A percentile compares a stretch with the other conserved stretches of the same genome.
Conservation (phyloP, 495 filamentous ascomycete species). For the Penicillium soppii region DNA sequence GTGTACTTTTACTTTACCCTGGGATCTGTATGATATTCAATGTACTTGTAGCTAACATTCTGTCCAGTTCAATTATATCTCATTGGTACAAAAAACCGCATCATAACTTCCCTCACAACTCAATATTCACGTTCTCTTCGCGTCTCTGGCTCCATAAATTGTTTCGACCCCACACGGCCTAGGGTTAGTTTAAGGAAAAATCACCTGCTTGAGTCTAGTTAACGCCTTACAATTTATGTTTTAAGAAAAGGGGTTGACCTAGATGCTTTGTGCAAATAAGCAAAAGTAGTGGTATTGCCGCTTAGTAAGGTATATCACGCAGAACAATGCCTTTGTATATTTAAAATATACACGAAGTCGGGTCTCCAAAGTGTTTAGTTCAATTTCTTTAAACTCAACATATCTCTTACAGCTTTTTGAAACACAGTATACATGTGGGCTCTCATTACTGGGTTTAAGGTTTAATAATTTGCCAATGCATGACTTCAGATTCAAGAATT, state of each 20-base stretch:
- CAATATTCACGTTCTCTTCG: background rate
- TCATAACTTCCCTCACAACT: too few relatives aligned
- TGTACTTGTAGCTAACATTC: too few relatives aligned
- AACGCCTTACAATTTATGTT: too few relatives aligned
- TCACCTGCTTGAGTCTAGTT: background rate
- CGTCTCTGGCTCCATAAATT: conserved; percentile 4
- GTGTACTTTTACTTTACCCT: background rate
- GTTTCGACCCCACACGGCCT: conserved; percentile 1
- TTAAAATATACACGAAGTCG: too few relatives aligned
- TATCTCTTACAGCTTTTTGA: too few relatives aligned
- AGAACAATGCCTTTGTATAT: background rate
- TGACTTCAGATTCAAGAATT: background rate
- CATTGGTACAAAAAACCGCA: too few relatives aligned
- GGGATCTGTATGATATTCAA: too few relatives aligned
- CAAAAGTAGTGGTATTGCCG: background rate
- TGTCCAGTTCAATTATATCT: background rate
- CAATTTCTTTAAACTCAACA: too few relatives aligned
- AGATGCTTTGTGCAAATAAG: background rate
- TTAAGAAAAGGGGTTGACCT: background rate
- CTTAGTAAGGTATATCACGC: background rate
- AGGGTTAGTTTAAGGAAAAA: background rate
- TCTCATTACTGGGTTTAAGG: too few relatives aligned
- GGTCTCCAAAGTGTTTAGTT: too few relatives aligned
- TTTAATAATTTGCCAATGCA: too few relatives aligned
- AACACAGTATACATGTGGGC: too few relatives aligned